Conservation (phyloP, 2,329 filamentous ascomycete species). For the Coniochaeta hoffmannii region DNA sequence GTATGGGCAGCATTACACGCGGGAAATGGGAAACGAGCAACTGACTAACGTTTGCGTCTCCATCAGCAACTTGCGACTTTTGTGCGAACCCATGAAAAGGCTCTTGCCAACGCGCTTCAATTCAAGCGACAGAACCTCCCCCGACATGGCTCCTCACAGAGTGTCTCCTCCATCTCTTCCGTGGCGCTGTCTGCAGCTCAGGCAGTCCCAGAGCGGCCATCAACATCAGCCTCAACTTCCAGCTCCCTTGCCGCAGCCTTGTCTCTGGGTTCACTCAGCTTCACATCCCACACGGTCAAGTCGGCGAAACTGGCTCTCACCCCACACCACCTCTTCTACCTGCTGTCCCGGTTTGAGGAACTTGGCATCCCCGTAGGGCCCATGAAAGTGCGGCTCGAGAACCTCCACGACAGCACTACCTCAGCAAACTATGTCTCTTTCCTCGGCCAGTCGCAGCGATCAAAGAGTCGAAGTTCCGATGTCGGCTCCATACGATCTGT, state of each 20-base stretch:
- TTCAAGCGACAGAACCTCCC: slow-evolving; percentile 64
- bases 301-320: slow-evolving; percentile 88
- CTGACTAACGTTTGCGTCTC: slow-evolving; percentile 19
- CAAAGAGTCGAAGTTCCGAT: slow-evolving; percentile 73
- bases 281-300: slow-evolving; percentile 79
- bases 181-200: slow-evolving; percentile 40
- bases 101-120: slow-evolving; percentile 90
- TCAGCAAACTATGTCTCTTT: slow-evolving; percentile 96
- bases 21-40: slow-evolving; percentile 3
- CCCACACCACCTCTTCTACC: slow-evolving; percentile 93
- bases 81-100: slow-evolving; percentile 95
- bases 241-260: slow-evolving; percentile 75
- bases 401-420: slow-evolving; percentile 79
- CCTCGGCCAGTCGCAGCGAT: slow-evolving; percentile 72
- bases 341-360: slow-evolving; percentile 92
- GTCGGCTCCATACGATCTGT: slow-evolving; percentile 90
- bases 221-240: slow-evolving; percentile 61
- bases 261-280: slow-evolving; percentile 76
- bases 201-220: slow-evolving; percentile 52
- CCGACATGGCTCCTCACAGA: slow-evolving; percentile 63
- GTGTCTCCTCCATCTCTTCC: slow-evolving; percentile 48
- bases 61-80: slow-evolving; percentile 89
- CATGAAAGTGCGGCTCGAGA: slow-evolving; percentile 94
- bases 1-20: slow-evolving; percentile 33
- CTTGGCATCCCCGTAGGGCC: slow-evolving; percentile 84